Percentiles rank a stretch among this genome's conserved stretches.
Conservation (phyloP, 2,329 filamentous ascomycete genomes). For the Helicocarpus griseus region DNA sequence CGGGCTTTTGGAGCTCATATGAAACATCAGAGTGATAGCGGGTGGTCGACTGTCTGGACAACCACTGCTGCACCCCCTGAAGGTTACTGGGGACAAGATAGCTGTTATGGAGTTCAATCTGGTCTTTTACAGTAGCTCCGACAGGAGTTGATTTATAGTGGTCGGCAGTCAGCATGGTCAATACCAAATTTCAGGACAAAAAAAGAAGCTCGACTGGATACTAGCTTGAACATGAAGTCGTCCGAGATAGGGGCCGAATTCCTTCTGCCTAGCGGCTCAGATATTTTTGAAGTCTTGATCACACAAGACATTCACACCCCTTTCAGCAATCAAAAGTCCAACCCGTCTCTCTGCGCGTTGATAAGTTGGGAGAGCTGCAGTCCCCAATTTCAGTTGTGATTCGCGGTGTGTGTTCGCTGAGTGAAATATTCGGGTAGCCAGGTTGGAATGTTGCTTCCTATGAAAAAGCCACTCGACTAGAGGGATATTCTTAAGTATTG, state of each 20-base stretch:
- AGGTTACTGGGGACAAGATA: slow-evolving; percentile 40
- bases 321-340: slow-evolving; percentile 45
- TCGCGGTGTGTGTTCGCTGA: slow-evolving; percentile 42
- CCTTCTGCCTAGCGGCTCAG: slow-evolving; percentile 11
- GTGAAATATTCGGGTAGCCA: slow-evolving; percentile 16
- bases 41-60: slow-evolving; percentile 27
- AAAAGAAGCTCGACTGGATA: not conserved
- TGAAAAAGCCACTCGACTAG: too few relatives aligned
- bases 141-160: slow-evolving; percentile 27
- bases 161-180: too few relatives aligned
- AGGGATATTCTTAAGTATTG: too few relatives aligned
- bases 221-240: slow-evolving; percentile 17
- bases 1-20: slow-evolving; percentile 22
- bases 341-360: slow-evolving; percentile 52
- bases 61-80: slow-evolving; percentile 28
- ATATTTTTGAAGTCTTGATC: slow-evolving; percentile 16
- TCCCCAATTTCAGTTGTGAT: slow-evolving; percentile 57
- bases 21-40: slow-evolving; percentile 20
- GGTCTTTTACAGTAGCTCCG: slow-evolving; percentile 35
- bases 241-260: slow-evolving; percentile 21
- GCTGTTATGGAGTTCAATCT: slow-evolving; percentile 39
- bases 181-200: too few relatives aligned
- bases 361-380: slow-evolving; percentile 55
- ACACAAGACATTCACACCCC: slow-evolving; percentile 14
- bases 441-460: too few relatives aligned